Evolutionary conservation across 805 yeast genomes (phyloP), one percentile per base, ranked within the genome.

Genomic region (Spathaspora sp.): DNA sequence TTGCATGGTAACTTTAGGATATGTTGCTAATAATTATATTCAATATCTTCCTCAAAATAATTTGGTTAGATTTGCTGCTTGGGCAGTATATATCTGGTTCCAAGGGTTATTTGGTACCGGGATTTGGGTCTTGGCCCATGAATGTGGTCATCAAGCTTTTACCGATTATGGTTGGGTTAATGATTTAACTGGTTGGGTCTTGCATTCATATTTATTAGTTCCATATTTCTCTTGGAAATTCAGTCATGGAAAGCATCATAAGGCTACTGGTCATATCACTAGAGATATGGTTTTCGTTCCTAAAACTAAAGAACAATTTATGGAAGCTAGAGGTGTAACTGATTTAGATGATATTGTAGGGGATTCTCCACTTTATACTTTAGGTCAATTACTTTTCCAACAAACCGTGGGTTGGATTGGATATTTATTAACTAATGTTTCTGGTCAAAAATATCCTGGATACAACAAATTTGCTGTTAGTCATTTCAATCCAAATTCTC

Each of bases 61-160:
- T 35, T 56, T 65, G 11, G 61, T 76, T 6, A 78, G 94, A 56
- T 77, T 78, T 52, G 64, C 71, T 7, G 78, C 80, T 46, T 88
- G 94, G 93, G 57, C 75, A 40, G 68, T 64, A 16, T 84, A 86
- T 63, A 67, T 82, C 17, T 62, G 77, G 49, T 63, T 71, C 44
- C 80, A 81, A 60, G 90, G 93, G 28, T 71, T 88, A 50, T 80
- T 86, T 54, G 84, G 85, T 52, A 85, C 91, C 29, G 96, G 96
- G 46, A 49, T 85, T 47, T 89, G 96, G 96, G 86, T 89, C 47
- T 64, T 89, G 72, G 94, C 96, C 49, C 96, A 89, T 69, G 96
- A 89, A 70, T 89, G 96, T 76, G 96, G 96, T 54, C 96, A 89
- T 68, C 86, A 83, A 60, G 96, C 96, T 19, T 89, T 89, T 69